phyloP scores from a whole-genome alignment of 768 basidiomycete genomes.

The Sutorius australiensis region DNA sequence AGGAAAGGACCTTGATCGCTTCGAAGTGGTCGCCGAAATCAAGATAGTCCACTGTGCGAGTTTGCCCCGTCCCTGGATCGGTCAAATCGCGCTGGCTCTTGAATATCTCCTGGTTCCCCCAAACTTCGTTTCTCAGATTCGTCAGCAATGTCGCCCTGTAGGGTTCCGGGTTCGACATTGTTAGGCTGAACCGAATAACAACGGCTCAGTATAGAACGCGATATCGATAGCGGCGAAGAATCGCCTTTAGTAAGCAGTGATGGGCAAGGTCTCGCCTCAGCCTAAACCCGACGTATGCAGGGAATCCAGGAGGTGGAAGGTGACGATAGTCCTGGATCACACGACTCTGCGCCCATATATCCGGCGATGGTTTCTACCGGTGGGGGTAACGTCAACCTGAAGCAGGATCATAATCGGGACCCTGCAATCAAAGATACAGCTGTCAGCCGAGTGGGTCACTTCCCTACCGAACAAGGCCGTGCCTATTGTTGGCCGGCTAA shows the following conservation, averaged over 20 bases:
- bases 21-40: background rate
- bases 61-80: background rate
- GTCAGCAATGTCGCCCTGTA: background rate
- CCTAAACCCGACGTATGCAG: background rate
- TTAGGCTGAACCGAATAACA: background rate
- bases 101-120: slow-evolving; percentile 1
- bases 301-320: background rate
- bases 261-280: background rate
- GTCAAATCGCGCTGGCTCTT: background rate
- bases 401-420: no score
- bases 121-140: slow-evolving; percentile 1
- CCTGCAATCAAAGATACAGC: no score
- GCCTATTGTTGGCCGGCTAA: no score
- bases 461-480: no score
- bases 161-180: background rate
- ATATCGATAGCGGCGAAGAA: background rate
- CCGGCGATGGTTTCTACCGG: background rate
- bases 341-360: background rate
- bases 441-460: no score
- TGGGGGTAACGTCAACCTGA: background rate
- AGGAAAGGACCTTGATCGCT: background rate
- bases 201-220: background rate
- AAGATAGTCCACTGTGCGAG: background rate
- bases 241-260: background rate
- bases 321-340: no score